Percentiles rank a stretch among this genome's conserved stretches.
Conservation (phyloP, 2,329 filamentous ascomycete species). For the Epichloe sp. region DNA sequence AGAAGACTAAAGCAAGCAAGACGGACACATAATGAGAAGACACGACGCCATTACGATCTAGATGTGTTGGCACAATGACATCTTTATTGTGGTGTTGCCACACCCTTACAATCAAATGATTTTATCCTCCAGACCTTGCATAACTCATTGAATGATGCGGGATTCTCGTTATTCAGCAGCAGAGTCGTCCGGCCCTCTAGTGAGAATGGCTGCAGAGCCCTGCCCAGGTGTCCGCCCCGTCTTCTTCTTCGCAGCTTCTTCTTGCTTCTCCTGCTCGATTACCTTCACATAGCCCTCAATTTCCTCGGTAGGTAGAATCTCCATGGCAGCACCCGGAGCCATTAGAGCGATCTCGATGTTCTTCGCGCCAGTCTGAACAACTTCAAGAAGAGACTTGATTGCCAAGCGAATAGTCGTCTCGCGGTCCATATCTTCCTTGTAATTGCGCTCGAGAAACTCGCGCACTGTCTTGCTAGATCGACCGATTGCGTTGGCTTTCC, state of each 20-base stretch:
- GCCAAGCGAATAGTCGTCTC: conserved; percentile 93
- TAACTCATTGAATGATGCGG: conserved; percentile 1
- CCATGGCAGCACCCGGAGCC: conserved; percentile 79
- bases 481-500: conserved; percentile 98
- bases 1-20: not conserved
- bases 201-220: conserved; percentile 61
- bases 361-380: conserved; percentile 97
- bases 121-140: not conserved
- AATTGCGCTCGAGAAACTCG: conserved; percentile 96
- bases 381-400: conserved; percentile 95
- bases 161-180: conserved; percentile 20
- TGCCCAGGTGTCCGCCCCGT: conserved; percentile 59
- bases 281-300: conserved; percentile 97
- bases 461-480: conserved; percentile 97
- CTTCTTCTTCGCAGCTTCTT: conserved; percentile 97
- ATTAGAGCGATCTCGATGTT: conserved; percentile 99
- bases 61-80: conserved; percentile 25
- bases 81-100: conserved; percentile 13
- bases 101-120: conserved; percentile 1
- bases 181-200: conserved; percentile 38
- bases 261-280: conserved; percentile 98
- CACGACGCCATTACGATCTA: not conserved
- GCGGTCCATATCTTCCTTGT: conserved; percentile 95
- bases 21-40: conserved; percentile 1
- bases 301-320: conserved; percentile 89